These are phyloP conservation scores for Orychophragmus violaceus DNA, from an alignment of 345 rosid genomes.

Conservation along the genomic window DNA sequence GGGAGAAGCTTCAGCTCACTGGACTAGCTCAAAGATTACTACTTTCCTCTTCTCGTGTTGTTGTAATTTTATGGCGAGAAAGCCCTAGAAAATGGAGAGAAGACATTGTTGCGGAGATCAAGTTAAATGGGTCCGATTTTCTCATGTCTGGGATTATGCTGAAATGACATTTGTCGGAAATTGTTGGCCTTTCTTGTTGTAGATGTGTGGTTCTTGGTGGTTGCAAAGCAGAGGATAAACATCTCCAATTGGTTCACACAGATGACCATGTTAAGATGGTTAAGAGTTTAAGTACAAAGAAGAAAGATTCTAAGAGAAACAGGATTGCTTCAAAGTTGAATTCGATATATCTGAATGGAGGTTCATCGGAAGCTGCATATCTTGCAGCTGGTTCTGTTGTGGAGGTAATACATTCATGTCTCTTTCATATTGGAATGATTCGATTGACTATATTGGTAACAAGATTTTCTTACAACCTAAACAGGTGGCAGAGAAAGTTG, in stretches of 20 bases:
- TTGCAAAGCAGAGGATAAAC: conserved; percentile 59
- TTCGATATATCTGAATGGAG: conserved; percentile 77
- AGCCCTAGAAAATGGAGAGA: conserved; percentile 15
- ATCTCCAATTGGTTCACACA: conserved; percentile 56
- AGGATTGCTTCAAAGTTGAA: conserved; percentile 52
- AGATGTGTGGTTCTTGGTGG: conserved; percentile 73
- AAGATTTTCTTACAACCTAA: conserved; percentile 11
- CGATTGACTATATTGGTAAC: no score
- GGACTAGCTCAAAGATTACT: conserved; percentile 56
- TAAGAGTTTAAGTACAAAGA: conserved; percentile 54
- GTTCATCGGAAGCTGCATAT: conserved; percentile 81
- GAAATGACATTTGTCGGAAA: background rate
- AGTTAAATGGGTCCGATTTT: no score
- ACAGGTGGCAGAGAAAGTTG: conserved; percentile 71
- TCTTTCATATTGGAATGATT: no score
- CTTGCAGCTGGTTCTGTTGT: conserved; percentile 87
- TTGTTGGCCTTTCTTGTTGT: conserved; percentile 14
- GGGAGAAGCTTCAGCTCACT: conserved; percentile 62
- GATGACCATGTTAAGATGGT: conserved; percentile 57
- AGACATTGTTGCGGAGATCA: background rate
- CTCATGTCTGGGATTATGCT: background rate
- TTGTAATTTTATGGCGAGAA: no score
- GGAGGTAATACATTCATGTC: conserved; percentile 57
- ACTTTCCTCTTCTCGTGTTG: background rate
- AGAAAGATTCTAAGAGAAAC: conserved; percentile 44